A percentile compares a stretch with the other conserved stretches of the same genome.
phyloP scores from a whole-genome alignment of 805 yeast species.

The Candida coquimbonensis region DNA sequence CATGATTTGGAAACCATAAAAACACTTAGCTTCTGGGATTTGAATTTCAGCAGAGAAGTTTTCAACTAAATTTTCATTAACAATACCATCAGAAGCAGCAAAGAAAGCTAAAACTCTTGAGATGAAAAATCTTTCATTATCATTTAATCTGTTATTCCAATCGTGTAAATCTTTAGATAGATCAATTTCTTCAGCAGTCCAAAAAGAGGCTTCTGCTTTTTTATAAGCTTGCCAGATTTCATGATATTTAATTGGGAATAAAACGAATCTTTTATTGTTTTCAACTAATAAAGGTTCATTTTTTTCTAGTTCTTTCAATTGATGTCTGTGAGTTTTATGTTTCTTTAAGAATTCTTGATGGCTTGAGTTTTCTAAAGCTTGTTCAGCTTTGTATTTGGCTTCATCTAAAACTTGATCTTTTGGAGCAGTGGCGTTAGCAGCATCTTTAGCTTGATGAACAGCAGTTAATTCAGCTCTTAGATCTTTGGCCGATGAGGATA shows the following conservation, averaged over 20 bases:
- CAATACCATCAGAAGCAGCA: constrained; percentile 98
- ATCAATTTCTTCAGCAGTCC: constrained; percentile 99
- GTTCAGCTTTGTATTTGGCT: constrained; percentile 2
- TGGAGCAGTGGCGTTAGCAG: constrained; percentile 12
- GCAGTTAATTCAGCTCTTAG: constrained; percentile 34
- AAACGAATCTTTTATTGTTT: constrained; percentile 82
- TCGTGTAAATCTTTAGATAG: constrained; percentile 85
- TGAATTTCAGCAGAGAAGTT: constrained; percentile 97
- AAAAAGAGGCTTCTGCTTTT: constrained; percentile 98
- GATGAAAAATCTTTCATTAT: constrained; percentile 87
- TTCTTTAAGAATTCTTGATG: constrained; percentile 52
- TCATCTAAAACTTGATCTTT: constrained; percentile 6
- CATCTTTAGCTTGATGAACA: constrained; percentile 31
- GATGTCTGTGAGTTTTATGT: constrained; percentile 67
- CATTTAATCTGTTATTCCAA: constrained; percentile 86
- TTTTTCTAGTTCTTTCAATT: constrained; percentile 67
- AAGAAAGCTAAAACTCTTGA: constrained; percentile 94
- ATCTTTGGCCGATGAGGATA: constrained; percentile 34
- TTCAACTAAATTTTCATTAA: constrained; percentile 94
- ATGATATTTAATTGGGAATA: constrained; percentile 94
- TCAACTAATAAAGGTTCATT: constrained; percentile 85
- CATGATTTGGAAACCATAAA: constrained; percentile 99
- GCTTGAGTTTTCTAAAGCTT: constrained; percentile 22
- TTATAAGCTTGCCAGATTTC: constrained; percentile 99
- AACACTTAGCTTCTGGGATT: constrained; percentile 95